phyloP scores from a whole-genome alignment of 1,139 yeast species.

The Blastobotrys buckinghamii region DNA sequence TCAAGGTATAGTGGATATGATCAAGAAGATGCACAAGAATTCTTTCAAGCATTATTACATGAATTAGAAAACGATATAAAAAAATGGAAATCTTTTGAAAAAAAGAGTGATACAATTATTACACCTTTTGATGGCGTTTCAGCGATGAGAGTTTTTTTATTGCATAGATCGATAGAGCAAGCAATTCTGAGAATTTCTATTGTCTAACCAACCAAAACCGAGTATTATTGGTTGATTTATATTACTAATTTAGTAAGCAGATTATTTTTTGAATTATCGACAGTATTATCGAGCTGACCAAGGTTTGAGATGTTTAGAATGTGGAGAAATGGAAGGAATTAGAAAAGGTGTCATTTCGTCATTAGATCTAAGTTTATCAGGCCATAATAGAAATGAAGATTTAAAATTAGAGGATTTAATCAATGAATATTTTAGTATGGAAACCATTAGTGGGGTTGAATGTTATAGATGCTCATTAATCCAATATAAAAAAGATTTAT shows the following conservation, averaged over 20 bases:
- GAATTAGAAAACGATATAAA: conserved; percentile 60
- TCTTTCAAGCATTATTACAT: conserved; percentile 72
- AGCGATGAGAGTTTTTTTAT: conserved; percentile 78
- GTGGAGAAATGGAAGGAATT: conserved; percentile 93
- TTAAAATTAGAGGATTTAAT: conserved; percentile 52
- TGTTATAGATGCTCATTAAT: conserved; percentile 81
- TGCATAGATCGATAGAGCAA: too few relatives aligned
- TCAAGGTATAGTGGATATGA: conserved; percentile 78
- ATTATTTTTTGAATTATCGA: too few relatives aligned
- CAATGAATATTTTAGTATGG: conserved; percentile 71
- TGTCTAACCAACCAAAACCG: too few relatives aligned
- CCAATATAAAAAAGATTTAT: conserved; percentile 43
- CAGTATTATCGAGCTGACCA: too few relatives aligned
- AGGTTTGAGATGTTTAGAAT: conserved; percentile 80
- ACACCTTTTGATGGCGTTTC: conserved; percentile 90
- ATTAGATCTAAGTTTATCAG: conserved; percentile 57
- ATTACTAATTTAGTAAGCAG: too few relatives aligned
- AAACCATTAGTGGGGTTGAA: conserved; percentile 84
- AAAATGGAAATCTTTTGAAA: conserved; percentile 7
- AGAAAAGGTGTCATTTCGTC: conserved; percentile 79
- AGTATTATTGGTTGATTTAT: too few relatives aligned
- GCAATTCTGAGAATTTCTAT: too few relatives aligned
- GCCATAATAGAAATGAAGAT: conserved; percentile 40
- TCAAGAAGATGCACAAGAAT: conserved; percentile 94
- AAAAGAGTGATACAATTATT: conserved; percentile 40